Evolutionary conservation across 2,329 filamentous ascomycete species (phyloP), one percentile per base, ranked within the genome.

Genomic region (Colletotrichum cereale): DNA sequence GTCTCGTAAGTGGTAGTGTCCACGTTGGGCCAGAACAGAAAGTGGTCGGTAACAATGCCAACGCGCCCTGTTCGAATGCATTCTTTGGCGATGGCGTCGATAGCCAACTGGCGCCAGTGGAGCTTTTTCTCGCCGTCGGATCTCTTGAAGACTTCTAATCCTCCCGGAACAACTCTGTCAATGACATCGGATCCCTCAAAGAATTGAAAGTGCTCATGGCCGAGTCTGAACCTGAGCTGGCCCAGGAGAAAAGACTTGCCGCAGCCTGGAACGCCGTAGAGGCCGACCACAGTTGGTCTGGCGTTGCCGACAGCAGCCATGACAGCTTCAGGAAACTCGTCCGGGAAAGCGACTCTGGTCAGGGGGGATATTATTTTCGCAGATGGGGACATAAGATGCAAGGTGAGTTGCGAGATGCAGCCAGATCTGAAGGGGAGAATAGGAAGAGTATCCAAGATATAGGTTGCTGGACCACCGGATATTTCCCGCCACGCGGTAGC

Each of bases 211-310:
- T 76, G 7, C 2, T 78, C 65, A 16, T 79, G 21, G 2, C 73
- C 76, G 1, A 87, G 77, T 2, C 78, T 24, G 1, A 76, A 5
- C 56, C 80, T 79, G 7, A 90, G 74, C 11, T 83, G 57, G 0
- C 80, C 75, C 18, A 89, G 69, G 8, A 87, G 68, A 48, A 77
- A 81, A 0, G 85, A 83, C 76, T 90, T 90, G 5, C 88, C 88
- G n/a, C 77, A 85, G 1, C 86, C 87, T 2, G 86, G 79, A 47
- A 90, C 26, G 7, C 88, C 88, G 71, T 90, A 90, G 1, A 90
- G 62, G 3, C 87, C 87, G 38, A 90, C 77, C 24, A 90, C 77
- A 2, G 75, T 75, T 16, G 84, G 78, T 71, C 81, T 84, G 24
- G 38, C 29, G 24, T 6, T 14, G 26, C 14, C n/a, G 29, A 21